These are phyloP conservation scores for Paecilomyces sp. DNA, from an alignment of 2,329 filamentous ascomycete species.

Conservation along the genomic window DNA sequence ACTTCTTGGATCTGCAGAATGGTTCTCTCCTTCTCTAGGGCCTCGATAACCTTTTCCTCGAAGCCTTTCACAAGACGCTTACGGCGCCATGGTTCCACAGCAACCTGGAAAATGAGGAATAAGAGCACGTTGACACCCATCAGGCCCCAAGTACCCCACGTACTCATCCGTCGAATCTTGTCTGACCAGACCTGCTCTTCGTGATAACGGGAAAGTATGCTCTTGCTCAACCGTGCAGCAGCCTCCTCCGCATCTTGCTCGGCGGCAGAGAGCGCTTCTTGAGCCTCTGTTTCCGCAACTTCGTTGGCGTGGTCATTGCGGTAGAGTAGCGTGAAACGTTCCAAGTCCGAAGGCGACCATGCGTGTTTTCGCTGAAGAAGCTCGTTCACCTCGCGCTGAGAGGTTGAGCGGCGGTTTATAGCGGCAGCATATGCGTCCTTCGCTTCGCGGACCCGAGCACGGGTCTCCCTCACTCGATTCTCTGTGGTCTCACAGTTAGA, in stretches of 20 bases:
- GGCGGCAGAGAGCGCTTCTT: slow-evolving; percentile 63
- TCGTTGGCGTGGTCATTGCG: slow-evolving; percentile 90
- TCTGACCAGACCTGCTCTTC: slow-evolving; percentile 99
- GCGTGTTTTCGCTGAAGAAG: slow-evolving; percentile 88
- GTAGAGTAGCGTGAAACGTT: slow-evolving; percentile 90
- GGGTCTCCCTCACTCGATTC: slow-evolving; percentile 45
- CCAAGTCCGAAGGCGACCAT: slow-evolving; percentile 80
- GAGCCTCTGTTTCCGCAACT: slow-evolving; percentile 66
- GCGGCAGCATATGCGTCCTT: slow-evolving; percentile 76
- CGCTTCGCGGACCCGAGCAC: slow-evolving; percentile 60
- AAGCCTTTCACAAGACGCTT: slow-evolving; percentile 73
- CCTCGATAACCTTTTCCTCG: slow-evolving; percentile 66
- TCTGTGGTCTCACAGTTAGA: slow-evolving; percentile 30
- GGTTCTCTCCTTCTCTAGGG: slow-evolving; percentile 58
- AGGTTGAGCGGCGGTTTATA: slow-evolving; percentile 73
- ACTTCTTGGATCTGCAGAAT: slow-evolving; percentile 8
- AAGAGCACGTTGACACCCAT: slow-evolving; percentile 95
- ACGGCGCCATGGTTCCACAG: slow-evolving; percentile 89
- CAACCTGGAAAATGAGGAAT: slow-evolving; percentile 77
- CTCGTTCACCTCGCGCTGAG: slow-evolving; percentile 91
- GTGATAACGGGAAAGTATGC: slow-evolving; percentile 87
- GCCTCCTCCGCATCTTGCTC: slow-evolving; percentile 77
- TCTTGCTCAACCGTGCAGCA: slow-evolving; percentile 65
- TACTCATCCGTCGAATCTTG: slow-evolving; percentile 90
- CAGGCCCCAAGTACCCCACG: slow-evolving; percentile 95